A percentile compares a stretch with the other conserved stretches of the same genome.
Conservation (phyloP, 75 land plant genomes). For the Cupressus sempervirens region DNA sequence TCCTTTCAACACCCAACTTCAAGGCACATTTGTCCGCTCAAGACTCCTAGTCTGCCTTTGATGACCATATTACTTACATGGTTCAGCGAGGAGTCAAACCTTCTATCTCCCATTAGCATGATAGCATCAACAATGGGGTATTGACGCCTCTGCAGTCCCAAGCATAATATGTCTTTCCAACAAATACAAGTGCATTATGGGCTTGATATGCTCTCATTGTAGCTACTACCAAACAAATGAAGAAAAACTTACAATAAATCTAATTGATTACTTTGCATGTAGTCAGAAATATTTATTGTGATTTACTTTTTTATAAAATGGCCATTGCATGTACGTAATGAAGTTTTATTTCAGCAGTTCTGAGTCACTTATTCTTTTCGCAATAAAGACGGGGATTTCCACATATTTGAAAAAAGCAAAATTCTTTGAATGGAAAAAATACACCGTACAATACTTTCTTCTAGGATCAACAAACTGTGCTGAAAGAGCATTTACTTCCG, state of each 20-base stretch:
- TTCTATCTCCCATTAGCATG: neutral
- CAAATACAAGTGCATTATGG: neutral
- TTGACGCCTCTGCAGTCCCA: neutral
- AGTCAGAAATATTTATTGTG: neutral
- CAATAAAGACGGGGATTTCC: neutral
- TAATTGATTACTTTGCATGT: neutral
- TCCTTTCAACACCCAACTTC: neutral
- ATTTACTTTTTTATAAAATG: neutral
- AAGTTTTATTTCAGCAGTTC: neutral
- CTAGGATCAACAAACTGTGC: neutral
- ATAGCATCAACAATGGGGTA: neutral
- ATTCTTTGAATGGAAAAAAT: neutral
- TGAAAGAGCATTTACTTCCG: neutral
- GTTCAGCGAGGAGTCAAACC: neutral
- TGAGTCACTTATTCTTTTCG: neutral
- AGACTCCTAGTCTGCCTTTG: neutral
- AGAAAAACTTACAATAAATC: too few species aligned
- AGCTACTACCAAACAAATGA: neutral
- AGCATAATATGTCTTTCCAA: neutral
- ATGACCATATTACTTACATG: neutral
- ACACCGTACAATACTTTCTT: neutral
- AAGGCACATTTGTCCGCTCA: neutral
- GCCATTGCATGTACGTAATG: too few species aligned
- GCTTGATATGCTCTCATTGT: neutral
- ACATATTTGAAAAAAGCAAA: neutral